phyloP scores from a whole-genome alignment of 768 basidiomycete genomes.

The Paxillus ammoniavirescens region DNA sequence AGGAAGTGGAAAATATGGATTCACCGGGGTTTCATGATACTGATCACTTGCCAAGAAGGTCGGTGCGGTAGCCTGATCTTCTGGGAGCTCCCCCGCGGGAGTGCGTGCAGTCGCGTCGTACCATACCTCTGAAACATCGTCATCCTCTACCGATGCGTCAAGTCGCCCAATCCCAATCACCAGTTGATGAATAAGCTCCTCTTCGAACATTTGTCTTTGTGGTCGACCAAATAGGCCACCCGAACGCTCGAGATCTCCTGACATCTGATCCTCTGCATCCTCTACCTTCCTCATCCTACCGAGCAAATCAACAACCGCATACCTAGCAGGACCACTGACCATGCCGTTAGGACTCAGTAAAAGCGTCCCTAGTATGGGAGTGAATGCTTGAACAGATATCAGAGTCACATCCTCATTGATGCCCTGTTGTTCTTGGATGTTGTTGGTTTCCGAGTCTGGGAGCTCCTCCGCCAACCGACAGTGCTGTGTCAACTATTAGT shows the following conservation, averaged over 20 bases:
- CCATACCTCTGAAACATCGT: constrained; percentile 35
- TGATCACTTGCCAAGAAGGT: constrained; percentile 7
- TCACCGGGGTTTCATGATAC: constrained; percentile 22
- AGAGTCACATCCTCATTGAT: constrained; percentile 30
- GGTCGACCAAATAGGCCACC: constrained; percentile 45
- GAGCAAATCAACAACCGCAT: constrained; percentile 76
- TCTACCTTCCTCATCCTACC: constrained; percentile 66
- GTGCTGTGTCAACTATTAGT: constrained; percentile 39
- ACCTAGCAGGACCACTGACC: constrained; percentile 71
- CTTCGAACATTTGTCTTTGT: constrained; percentile 68
- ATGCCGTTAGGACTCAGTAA: constrained; percentile 76
- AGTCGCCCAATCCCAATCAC: constrained; percentile 88
- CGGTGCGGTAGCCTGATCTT: constrained; percentile 13
- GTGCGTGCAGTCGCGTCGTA: constrained; percentile 32
- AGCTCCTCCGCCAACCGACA: constrained; percentile 62
- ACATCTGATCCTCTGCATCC: constrained; percentile 34
- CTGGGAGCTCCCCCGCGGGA: constrained; percentile 28
- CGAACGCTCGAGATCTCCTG: constrained; percentile 33
- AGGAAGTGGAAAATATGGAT: constrained; percentile 55
- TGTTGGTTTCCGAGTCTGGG: constrained; percentile 12
- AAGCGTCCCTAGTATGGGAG: constrained; percentile 85
- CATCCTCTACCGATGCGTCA: constrained; percentile 38
- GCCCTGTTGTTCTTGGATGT: constrained; percentile 13
- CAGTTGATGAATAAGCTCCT: constrained; percentile 81
- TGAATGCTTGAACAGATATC: constrained; percentile 85